Evolutionary conservation across 768 basidiomycete genomes (phyloP).

Genomic region (Udeniomyces megalosporus): DNA sequence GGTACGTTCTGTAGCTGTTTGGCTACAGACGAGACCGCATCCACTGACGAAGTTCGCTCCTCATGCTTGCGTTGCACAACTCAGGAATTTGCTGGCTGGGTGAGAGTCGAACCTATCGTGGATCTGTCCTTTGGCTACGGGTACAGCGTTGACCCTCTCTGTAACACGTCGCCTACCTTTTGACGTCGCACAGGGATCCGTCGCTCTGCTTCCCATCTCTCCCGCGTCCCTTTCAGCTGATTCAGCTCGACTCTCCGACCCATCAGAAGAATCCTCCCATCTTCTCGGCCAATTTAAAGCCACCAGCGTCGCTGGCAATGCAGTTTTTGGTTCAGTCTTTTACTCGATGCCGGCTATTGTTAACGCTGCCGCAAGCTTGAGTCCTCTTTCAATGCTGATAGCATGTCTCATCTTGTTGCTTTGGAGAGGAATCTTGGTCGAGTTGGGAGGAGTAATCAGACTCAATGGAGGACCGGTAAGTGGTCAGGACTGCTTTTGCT

Average conservation of each 20-base stretch:
- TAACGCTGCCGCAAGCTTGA: slow-evolving; percentile 27
- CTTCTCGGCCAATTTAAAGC: slow-evolving; percentile 42
- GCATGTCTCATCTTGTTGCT: slow-evolving; percentile 48
- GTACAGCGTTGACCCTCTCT: too few species aligned
- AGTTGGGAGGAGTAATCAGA: slow-evolving; percentile 51
- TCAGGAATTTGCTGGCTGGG: slow-evolving; percentile 6
- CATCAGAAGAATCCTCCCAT: slow-evolving; percentile 26
- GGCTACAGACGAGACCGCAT: too few species aligned
- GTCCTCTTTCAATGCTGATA: slow-evolving; percentile 47
- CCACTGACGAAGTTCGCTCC: neutral
- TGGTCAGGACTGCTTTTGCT: slow-evolving; percentile 16
- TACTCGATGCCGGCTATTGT: slow-evolving; percentile 41
- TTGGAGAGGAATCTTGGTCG: slow-evolving; percentile 61
- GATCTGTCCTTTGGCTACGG: too few species aligned
- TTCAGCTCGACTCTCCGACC: slow-evolving; percentile 29
- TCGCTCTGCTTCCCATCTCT: too few species aligned
- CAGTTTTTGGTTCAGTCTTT: slow-evolving; percentile 47
- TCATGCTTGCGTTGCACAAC: neutral
- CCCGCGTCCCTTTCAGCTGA: too few species aligned
- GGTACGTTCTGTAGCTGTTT: neutral
- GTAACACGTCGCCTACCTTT: too few species aligned
- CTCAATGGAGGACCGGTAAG: slow-evolving; percentile 45
- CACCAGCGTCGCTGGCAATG: slow-evolving; percentile 38
- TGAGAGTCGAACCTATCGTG: too few species aligned
- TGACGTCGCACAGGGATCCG: too few species aligned